These are phyloP conservation scores for Gloeopeniophorella convolvens DNA, from an alignment of 768 basidiomycete species.

Conservation along the genomic window DNA sequence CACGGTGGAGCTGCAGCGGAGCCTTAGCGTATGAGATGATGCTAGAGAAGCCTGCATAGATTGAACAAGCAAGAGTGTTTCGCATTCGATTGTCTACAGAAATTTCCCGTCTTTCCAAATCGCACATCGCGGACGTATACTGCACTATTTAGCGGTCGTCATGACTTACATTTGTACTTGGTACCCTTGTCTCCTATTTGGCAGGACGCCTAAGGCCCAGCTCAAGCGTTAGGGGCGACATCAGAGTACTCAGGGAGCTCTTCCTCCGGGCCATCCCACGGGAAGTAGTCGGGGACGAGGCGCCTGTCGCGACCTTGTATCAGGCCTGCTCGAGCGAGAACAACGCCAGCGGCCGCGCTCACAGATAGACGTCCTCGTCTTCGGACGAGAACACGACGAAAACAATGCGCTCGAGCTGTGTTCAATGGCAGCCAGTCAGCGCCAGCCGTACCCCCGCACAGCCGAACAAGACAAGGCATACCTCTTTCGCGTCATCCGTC, in stretches of 20 bases:
- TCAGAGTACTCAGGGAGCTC: not conserved
- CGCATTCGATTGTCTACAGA: no score
- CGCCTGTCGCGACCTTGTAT: constrained; percentile 3
- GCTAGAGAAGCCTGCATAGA: no score
- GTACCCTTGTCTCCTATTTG: constrained; percentile 1
- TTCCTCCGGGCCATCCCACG: not conserved
- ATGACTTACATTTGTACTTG: no score
- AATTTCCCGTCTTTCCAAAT: no score
- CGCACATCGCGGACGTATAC: no score
- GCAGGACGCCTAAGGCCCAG: not conserved
- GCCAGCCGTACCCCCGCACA: not conserved
- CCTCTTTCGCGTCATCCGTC: constrained; percentile 38
- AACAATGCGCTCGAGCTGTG: constrained; percentile 57
- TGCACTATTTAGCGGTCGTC: no score
- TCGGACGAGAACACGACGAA: constrained; percentile 68
- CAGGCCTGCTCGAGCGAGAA: not conserved
- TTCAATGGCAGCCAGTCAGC: not conserved
- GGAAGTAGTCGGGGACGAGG: constrained; percentile 13
- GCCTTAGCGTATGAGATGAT: no score
- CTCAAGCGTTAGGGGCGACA: not conserved
- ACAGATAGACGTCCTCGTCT: constrained; percentile 65
- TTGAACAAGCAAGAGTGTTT: no score
- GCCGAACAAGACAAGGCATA: constrained; percentile 13
- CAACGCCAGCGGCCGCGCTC: constrained; percentile 24
- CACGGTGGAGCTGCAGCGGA: no score